Percentiles rank a stretch among this genome's conserved stretches.
Conservation (phyloP, 257 asterid genomes). For the Plectranthus barbatus region DNA sequence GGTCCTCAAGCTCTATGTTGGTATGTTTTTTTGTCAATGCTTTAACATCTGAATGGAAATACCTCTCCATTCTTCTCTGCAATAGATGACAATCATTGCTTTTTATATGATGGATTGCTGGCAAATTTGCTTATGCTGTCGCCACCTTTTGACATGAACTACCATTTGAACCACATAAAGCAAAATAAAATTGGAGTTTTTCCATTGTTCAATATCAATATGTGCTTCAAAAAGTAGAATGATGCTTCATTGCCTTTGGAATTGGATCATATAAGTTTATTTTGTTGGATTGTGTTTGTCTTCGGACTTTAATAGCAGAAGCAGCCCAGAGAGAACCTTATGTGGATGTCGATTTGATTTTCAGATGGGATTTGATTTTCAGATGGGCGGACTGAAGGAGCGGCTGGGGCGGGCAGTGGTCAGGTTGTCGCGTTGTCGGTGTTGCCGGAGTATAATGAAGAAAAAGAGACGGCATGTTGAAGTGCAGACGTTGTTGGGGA, state of each 20-base stretch:
- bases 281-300: no score
- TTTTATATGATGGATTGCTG: background rate
- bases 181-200: no score
- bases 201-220: no score
- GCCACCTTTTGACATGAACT: no score
- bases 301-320: no score
- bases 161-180: no score
- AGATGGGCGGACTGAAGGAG: background rate
- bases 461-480: background rate
- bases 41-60: background rate
- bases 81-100: background rate
- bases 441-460: background rate
- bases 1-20: slow-evolving; percentile 17
- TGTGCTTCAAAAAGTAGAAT: no score
- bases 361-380: no score
- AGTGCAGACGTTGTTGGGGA: no score
- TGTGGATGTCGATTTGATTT: background rate
- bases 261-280: no score
- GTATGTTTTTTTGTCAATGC: slow-evolving; percentile 6
- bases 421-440: background rate
- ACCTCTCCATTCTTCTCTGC: background rate
- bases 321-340: background rate
- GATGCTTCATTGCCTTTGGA: no score
- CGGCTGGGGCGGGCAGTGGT: background rate
- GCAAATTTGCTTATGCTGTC: no score